Conservation (phyloP, 2,329 filamentous ascomycete species). For the Pseudopyricularia javanii region DNA sequence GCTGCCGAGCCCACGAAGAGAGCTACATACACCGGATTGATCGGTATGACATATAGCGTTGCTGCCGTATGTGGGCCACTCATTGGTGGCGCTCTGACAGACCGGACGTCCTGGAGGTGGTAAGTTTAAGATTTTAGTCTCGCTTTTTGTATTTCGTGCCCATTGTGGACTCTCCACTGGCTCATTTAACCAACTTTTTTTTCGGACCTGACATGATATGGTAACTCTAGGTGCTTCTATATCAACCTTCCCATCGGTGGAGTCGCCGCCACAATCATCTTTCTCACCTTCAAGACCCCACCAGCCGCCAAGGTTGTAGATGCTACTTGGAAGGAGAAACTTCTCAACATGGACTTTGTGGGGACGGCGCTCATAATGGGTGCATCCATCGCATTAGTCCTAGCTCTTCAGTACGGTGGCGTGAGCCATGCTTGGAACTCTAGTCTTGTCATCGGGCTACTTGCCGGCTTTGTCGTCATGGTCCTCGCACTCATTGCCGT, state of each 20-base stretch:
- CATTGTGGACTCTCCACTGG: no score
- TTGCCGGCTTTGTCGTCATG: neutral
- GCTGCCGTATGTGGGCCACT: slow-evolving; percentile 31
- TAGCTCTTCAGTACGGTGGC: neutral
- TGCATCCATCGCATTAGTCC: no score
- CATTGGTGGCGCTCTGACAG: slow-evolving; percentile 26
- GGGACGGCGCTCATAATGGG: no score
- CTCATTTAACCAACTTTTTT: no score
- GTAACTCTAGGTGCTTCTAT: no score
- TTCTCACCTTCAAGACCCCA: neutral
- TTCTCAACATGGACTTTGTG: no score
- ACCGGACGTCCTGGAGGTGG: slow-evolving; percentile 28
- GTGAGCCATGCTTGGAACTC: neutral
- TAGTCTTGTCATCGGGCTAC: neutral
- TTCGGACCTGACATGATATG: no score
- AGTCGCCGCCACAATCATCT: neutral
- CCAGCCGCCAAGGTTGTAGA: neutral
- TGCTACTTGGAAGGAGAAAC: no score
- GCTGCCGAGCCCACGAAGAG: slow-evolving; percentile 24
- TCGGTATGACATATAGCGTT: slow-evolving; percentile 18
- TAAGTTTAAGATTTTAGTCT: no score
- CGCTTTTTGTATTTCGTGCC: no score
- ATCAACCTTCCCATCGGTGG: slow-evolving; percentile 29
- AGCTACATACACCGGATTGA: slow-evolving; percentile 12
- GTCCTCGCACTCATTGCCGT: neutral